Conservation (phyloP, 2,329 filamentous ascomycete genomes). For the Sporothrix mexicana region DNA sequence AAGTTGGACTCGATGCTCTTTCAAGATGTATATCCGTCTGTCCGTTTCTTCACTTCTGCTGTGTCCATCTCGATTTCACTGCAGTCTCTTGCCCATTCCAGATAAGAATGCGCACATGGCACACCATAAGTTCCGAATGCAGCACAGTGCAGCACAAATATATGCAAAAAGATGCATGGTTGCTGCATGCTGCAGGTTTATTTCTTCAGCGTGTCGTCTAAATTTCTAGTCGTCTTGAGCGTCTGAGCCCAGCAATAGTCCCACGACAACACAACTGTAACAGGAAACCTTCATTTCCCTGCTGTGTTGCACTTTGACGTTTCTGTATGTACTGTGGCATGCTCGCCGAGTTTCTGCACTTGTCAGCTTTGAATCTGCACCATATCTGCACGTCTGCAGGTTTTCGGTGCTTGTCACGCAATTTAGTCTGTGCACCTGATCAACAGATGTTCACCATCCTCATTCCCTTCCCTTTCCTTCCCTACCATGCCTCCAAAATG, state of each 20-base stretch:
- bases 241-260: not conserved
- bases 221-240: not conserved
- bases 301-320: not conserved
- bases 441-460: not conserved
- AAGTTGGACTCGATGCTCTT: not conserved
- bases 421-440: constrained; percentile 6
- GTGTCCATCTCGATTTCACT: not conserved
- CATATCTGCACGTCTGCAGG: not conserved
- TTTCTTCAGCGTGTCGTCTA: not conserved
- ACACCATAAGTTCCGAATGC: not conserved
- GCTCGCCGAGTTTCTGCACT: no score
- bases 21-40: not conserved
- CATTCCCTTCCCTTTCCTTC: no score
- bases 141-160: constrained; percentile 1
- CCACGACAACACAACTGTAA: not conserved
- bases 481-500: not conserved
- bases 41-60: not conserved
- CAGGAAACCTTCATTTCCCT: not conserved
- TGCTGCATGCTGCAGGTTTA: not conserved
- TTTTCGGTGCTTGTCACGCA: constrained; percentile 7
- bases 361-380: not conserved
- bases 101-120: constrained; percentile 7
- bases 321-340: no score
- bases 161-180: not conserved
- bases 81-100: not conserved